These are phyloP conservation scores for rapeseed (Brassica napus) DNA, from an alignment of 345 rosid genomes.

Conservation along the genomic window Da-Ae NC_063441.1:19021001-19021500, in stretches of 20 bases:
- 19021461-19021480: neutral
- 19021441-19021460: neutral
- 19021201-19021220: neutral
- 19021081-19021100: constrained; percentile 8
- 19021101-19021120: neutral
- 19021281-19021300: neutral
- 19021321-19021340: no score
- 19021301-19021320: neutral
- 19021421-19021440: neutral
- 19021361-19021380: no score
- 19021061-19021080: constrained; percentile 10
- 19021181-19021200: neutral
- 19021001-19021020: neutral
- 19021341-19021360: no score
- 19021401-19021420: neutral
- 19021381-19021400: neutral
- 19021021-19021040: neutral
- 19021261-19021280: neutral
- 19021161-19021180: neutral
- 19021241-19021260: neutral
- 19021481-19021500: neutral
- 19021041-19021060: constrained; percentile 4
- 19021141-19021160: neutral
- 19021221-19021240: neutral
- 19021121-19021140: neutral